phyloP scores from a whole-genome alignment of 2,329 filamentous ascomycete species.

The Epicoccum sorghinum region DNA sequence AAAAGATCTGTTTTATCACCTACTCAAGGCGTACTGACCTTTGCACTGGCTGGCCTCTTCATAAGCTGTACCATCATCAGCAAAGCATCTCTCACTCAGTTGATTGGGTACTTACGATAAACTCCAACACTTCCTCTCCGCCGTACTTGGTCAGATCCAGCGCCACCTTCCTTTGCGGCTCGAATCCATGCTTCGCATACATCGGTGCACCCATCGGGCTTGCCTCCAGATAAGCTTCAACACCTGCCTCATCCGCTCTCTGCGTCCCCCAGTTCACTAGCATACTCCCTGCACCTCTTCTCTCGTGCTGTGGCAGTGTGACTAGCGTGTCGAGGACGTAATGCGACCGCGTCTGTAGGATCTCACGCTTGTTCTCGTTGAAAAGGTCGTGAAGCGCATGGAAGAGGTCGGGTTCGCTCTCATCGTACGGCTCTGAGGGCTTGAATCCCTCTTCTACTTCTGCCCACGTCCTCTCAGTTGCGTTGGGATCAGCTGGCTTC shows the following conservation, averaged over 20 bases:
- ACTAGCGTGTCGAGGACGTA: slow-evolving; percentile 41
- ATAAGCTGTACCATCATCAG: slow-evolving; percentile 22
- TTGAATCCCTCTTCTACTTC: slow-evolving; percentile 36
- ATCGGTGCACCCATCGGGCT: slow-evolving; percentile 41
- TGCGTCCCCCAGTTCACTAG: slow-evolving; percentile 41
- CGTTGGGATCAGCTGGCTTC: slow-evolving; percentile 22
- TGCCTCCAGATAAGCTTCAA: slow-evolving; percentile 43
- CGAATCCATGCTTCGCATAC: slow-evolving; percentile 43
- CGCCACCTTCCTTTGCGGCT: slow-evolving; percentile 29
- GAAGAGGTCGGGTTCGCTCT: slow-evolving; percentile 34
- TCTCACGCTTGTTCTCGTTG: slow-evolving; percentile 31
- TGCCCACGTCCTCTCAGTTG: slow-evolving; percentile 29
- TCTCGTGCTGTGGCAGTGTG: slow-evolving; percentile 37
- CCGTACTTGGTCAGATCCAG: slow-evolving; percentile 41
- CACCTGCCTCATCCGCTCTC: slow-evolving; percentile 38
- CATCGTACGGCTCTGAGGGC: slow-evolving; percentile 33
- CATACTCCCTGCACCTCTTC: slow-evolving; percentile 42
- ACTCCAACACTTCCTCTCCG: slow-evolving; percentile 31
- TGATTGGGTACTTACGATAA: slow-evolving; percentile 33
- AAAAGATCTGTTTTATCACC: not conserved
- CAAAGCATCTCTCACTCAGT: not conserved
- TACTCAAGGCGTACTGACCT: slow-evolving; percentile 6
- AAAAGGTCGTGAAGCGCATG: slow-evolving; percentile 30
- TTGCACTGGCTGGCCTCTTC: slow-evolving; percentile 20
- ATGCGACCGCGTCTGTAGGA: slow-evolving; percentile 31